Evolutionary conservation across 345 rosid genomes (phyloP).

Genomic region (Eucalyptus curtisii): DNA sequence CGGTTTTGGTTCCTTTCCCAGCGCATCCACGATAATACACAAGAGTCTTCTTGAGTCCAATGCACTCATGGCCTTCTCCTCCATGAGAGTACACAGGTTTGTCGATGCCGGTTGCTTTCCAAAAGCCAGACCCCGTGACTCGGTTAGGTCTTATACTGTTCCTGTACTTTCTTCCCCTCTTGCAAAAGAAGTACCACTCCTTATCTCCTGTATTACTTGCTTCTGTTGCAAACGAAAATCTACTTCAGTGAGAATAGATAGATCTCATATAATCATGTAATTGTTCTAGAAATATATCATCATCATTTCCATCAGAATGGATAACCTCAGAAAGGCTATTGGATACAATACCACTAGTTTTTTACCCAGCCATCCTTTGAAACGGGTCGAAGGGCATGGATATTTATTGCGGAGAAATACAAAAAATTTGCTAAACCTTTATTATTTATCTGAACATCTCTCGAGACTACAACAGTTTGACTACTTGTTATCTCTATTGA

Average conservation of each 20-base stretch:
- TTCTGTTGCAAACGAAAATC: constrained; percentile 5
- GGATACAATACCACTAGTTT: background rate
- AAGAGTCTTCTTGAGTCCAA: constrained; percentile 86
- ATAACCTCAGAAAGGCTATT: background rate
- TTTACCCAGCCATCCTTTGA: background rate
- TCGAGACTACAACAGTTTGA: background rate
- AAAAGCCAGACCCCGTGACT: constrained; percentile 89
- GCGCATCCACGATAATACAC: constrained; percentile 88
- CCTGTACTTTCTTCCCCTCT: constrained; percentile 79
- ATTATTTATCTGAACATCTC: background rate
- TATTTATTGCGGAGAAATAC: background rate
- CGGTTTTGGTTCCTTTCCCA: constrained; percentile 92
- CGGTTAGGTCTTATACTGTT: constrained; percentile 92
- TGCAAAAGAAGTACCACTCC: constrained; percentile 84
- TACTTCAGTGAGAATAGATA: background rate
- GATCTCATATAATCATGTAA: background rate
- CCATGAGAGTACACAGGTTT: constrained; percentile 40
- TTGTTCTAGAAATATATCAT: background rate
- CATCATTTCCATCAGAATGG: background rate
- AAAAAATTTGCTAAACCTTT: background rate
- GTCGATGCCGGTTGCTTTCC: constrained; percentile 99
- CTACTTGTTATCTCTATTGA: background rate
- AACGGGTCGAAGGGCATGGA: background rate
- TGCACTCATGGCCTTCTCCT: constrained; percentile 26
- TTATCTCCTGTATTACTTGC: constrained; percentile 28